phyloP scores from a whole-genome alignment of 2,329 filamentous ascomycete genomes.

The Aureobasidium sp. region DNA sequence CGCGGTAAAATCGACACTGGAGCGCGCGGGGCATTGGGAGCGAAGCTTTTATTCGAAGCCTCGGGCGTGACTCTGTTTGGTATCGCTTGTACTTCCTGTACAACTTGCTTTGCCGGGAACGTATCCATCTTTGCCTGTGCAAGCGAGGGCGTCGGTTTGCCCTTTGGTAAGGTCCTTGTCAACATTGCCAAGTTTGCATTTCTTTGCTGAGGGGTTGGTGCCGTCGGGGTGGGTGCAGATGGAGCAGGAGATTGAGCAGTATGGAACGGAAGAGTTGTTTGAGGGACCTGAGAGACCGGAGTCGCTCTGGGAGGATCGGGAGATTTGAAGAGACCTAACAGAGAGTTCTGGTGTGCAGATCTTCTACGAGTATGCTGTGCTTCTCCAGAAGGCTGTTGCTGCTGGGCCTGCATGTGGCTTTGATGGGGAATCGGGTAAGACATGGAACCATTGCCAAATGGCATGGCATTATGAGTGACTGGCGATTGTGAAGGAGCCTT shows the following conservation, averaged over 20 bases:
- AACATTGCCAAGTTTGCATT: constrained; percentile 26
- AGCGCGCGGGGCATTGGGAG: constrained; percentile 5
- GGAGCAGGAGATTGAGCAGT: neutral
- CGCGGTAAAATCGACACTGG: constrained; percentile 14
- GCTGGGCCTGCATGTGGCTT: neutral
- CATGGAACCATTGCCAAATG: neutral
- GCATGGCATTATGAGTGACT: neutral
- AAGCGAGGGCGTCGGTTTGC: constrained; percentile 13
- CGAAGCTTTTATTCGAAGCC: neutral
- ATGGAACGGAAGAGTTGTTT: neutral
- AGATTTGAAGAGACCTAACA: constrained; percentile 39
- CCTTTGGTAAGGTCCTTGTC: constrained; percentile 25
- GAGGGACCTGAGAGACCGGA: neutral
- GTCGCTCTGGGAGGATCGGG: constrained; percentile 22
- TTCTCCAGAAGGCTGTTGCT: neutral
- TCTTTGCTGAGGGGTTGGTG: constrained; percentile 15
- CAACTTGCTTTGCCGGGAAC: constrained; percentile 15
- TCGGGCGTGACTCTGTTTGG: neutral
- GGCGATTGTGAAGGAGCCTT: constrained; percentile 27
- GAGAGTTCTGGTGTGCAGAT: constrained; percentile 36
- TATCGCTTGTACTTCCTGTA: constrained; percentile 3
- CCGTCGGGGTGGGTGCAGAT: neutral
- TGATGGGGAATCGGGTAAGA: constrained; percentile 15
- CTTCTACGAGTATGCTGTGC: constrained; percentile 19
- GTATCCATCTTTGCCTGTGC: constrained; percentile 1